These are phyloP conservation scores for Agaricales sp. DNA, from an alignment of 1,284 basidiomycete genomes.

Conservation along the genomic window DNA sequence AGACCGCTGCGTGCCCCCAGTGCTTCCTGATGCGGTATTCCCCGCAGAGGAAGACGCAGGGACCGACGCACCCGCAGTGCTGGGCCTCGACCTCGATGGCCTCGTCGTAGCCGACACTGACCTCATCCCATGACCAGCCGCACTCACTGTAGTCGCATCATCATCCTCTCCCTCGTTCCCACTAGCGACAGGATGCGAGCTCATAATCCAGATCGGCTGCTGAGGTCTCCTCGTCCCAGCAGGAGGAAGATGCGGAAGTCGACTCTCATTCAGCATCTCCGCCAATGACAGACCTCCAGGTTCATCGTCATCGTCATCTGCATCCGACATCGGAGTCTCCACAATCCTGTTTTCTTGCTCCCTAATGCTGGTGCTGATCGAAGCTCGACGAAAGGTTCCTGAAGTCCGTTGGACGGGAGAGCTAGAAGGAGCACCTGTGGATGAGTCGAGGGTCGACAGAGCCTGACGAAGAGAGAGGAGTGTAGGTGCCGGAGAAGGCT, in stretches of 20 bases:
- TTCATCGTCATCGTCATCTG: slow-evolving; percentile 53
- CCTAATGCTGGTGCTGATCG: no score
- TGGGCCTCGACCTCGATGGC: background rate
- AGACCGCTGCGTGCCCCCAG: background rate
- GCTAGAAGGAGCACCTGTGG: slow-evolving; percentile 19
- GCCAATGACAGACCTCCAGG: slow-evolving; percentile 48
- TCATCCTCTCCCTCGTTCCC: slow-evolving; percentile 26
- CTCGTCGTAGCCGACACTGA: no score
- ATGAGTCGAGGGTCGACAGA: slow-evolving; percentile 25
- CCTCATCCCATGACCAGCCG: no score
- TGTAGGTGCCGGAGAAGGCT: slow-evolving; percentile 54
- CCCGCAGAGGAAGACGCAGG: no score
- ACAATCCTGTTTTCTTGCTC: slow-evolving; percentile 13
- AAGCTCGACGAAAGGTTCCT: no score
- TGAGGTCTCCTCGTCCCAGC: slow-evolving; percentile 54
- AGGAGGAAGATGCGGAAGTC: slow-evolving; percentile 62
- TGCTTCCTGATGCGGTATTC: no score
- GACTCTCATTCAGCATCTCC: slow-evolving; percentile 67
- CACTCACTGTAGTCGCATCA: no score
- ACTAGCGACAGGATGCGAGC: slow-evolving; percentile 24
- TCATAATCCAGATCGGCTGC: slow-evolving; percentile 50
- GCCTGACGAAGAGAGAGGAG: slow-evolving; percentile 55
- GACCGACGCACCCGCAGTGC: no score
- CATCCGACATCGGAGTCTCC: slow-evolving; percentile 41
- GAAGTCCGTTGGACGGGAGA: no score